phyloP scores from a whole-genome alignment of 2,329 filamentous ascomycete genomes.

The Colletotrichum tanaceti region DNA sequence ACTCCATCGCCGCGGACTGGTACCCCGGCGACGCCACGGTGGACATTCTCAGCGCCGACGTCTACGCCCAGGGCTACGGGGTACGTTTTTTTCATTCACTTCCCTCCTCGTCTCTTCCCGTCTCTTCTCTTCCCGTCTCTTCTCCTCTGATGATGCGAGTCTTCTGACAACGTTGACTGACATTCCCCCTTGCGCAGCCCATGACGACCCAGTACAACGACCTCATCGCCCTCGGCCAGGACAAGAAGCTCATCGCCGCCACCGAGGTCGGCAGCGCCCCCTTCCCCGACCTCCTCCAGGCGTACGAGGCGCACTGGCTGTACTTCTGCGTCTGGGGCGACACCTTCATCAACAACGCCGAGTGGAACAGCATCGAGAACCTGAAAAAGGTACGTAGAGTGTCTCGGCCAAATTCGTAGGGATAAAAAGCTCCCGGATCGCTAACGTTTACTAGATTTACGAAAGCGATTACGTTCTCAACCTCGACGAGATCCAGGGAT shows the following conservation, averaged over 20 bases:
- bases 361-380: conserved; percentile 55
- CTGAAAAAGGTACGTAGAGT: conserved; percentile 49
- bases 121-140: no score
- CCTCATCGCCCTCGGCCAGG: conserved; percentile 54
- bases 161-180: background rate
- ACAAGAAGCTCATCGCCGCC: conserved; percentile 61
- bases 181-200: conserved; percentile 44
- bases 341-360: conserved; percentile 55
- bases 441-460: conserved; percentile 45
- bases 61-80: conserved; percentile 58
- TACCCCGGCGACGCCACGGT: conserved; percentile 60
- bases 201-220: conserved; percentile 58
- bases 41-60: conserved; percentile 60
- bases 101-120: no score
- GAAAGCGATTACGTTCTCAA: conserved; percentile 49
- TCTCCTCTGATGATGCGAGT: no score
- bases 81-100: conserved; percentile 50
- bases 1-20: conserved; percentile 58
- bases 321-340: conserved; percentile 61
- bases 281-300: conserved; percentile 53
- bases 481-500: conserved; percentile 51
- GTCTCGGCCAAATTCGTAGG: rapidly evolving
- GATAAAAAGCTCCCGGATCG: no score
- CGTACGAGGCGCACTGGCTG: conserved; percentile 60
- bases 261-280: conserved; percentile 61